Evolutionary conservation across 2,329 filamentous ascomycete genomes (phyloP).

Genomic region (Claviceps sp.): DNA sequence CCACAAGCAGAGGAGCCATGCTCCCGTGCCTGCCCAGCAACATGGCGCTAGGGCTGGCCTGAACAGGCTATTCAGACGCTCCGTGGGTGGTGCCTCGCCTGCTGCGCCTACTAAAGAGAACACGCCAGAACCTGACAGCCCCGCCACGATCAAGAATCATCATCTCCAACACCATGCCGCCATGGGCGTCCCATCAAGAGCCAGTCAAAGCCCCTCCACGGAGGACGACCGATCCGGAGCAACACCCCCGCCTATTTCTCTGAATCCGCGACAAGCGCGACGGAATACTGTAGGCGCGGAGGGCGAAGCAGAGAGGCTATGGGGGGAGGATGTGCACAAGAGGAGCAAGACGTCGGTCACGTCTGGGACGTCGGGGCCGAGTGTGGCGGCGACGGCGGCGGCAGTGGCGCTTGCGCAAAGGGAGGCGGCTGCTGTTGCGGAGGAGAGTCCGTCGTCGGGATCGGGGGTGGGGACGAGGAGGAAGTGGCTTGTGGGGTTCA

Average conservation of each 20-base stretch:
- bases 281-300: constrained; percentile 14
- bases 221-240: constrained; percentile 34
- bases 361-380: background rate
- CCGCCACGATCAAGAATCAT: constrained; percentile 11
- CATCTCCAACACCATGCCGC: constrained; percentile 1
- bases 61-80: constrained; percentile 38
- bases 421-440: constrained; percentile 4
- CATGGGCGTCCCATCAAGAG: constrained; percentile 28
- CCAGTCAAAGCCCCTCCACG: constrained; percentile 17
- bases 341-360: constrained; percentile 3
- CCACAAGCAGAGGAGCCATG: constrained; percentile 31
- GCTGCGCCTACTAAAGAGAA: background rate
- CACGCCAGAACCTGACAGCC: constrained; percentile 1
- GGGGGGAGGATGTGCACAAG: constrained; percentile 4
- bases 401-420: constrained; percentile 6
- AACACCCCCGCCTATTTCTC: constrained; percentile 43
- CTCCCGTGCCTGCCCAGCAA: constrained; percentile 34
- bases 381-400: constrained; percentile 4
- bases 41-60: constrained; percentile 30
- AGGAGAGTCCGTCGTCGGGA: constrained; percentile 3
- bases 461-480: constrained; percentile 3
- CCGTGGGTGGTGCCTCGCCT: constrained; percentile 23
- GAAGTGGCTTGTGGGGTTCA: too few relatives aligned
- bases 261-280: constrained; percentile 24
- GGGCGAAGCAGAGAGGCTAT: constrained; percentile 9